phyloP scores from a whole-genome alignment of 306 rosid species.

The Cicer judaicum region DNA sequence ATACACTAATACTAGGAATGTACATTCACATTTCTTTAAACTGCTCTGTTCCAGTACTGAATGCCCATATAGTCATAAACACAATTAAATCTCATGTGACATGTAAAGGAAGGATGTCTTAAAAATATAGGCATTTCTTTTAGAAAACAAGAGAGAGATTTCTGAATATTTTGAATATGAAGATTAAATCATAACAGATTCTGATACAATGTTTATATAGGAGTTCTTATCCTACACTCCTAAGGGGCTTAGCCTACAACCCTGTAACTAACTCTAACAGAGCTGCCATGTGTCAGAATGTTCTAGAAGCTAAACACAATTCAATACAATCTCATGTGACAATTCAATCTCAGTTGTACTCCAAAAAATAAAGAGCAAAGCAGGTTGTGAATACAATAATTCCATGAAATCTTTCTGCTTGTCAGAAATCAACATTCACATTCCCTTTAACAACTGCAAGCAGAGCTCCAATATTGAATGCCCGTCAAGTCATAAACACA shows the following conservation, averaged over 20 bases:
- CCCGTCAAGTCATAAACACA: constrained; percentile 21
- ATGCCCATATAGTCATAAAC: constrained; percentile 7
- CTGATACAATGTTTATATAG: no score
- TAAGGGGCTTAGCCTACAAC: no score
- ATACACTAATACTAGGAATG: not conserved
- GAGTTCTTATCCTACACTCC: no score
- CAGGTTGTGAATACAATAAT: constrained; percentile 2
- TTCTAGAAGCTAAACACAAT: not conserved
- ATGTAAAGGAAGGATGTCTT: constrained; percentile 1
- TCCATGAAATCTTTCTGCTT: constrained; percentile 5
- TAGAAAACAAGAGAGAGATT: no score
- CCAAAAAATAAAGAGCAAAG: not conserved
- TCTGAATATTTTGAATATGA: not conserved
- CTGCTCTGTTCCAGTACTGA: not conserved
- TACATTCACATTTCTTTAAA: not conserved
- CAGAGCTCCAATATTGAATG: constrained; percentile 6
- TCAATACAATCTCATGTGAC: constrained; percentile 1
- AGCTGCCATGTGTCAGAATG: no score
- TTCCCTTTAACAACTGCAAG: not conserved
- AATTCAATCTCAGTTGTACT: not conserved
- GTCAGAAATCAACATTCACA: not conserved
- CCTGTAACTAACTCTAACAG: no score
- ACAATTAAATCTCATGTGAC: constrained; percentile 3
- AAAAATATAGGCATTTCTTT: constrained; percentile 1
- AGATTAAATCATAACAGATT: no score